A percentile compares a stretch with the other conserved stretches of the same genome.
phyloP scores from a whole-genome alignment of 1,284 basidiomycete species.

The Xanthoconium separans region DNA sequence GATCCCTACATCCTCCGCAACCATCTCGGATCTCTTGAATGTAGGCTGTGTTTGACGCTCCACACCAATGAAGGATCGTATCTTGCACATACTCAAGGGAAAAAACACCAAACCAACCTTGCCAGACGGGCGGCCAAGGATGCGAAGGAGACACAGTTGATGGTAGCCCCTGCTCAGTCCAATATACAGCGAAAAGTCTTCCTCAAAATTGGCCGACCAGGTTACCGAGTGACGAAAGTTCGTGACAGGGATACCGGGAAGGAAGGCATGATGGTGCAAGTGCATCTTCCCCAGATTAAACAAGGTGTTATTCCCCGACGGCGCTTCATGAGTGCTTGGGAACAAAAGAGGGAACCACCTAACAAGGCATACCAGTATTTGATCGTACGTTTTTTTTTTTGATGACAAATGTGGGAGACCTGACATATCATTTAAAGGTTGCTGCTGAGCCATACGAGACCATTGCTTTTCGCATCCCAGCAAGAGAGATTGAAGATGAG shows the following conservation, averaged over 20 bases:
- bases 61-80: slow-evolving; percentile 99
- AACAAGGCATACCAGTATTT: slow-evolving; percentile 98
- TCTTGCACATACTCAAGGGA: slow-evolving; percentile 98
- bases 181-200: slow-evolving; percentile 89
- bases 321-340: slow-evolving; percentile 98
- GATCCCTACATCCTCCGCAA: slow-evolving; percentile 99
- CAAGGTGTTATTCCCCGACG: slow-evolving; percentile 81
- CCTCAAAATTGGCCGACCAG: slow-evolving; percentile 95
- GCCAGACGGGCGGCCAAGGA: slow-evolving; percentile 94
- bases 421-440: slow-evolving; percentile 54
- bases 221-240: slow-evolving; percentile 90
- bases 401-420: slow-evolving; percentile 1
- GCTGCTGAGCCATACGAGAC: slow-evolving; percentile 99
- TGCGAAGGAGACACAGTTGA: slow-evolving; percentile 88
- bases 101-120: slow-evolving; percentile 99
- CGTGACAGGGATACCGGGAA: slow-evolving; percentile 76
- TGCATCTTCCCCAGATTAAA: slow-evolving; percentile 95
- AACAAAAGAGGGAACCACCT: slow-evolving; percentile 93
- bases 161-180: slow-evolving; percentile 76
- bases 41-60: slow-evolving; percentile 94
- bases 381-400: slow-evolving; percentile 70
- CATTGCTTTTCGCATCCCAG: slow-evolving; percentile 96
- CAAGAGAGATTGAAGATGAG: slow-evolving; percentile 96
- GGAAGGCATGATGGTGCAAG: slow-evolving; percentile 95
- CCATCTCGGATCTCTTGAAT: slow-evolving; percentile 96